Evolutionary conservation across 2,329 filamentous ascomycete species (phyloP), one percentile per base, ranked within the genome.

Genomic region (Apiospora saccharicola): DNA sequence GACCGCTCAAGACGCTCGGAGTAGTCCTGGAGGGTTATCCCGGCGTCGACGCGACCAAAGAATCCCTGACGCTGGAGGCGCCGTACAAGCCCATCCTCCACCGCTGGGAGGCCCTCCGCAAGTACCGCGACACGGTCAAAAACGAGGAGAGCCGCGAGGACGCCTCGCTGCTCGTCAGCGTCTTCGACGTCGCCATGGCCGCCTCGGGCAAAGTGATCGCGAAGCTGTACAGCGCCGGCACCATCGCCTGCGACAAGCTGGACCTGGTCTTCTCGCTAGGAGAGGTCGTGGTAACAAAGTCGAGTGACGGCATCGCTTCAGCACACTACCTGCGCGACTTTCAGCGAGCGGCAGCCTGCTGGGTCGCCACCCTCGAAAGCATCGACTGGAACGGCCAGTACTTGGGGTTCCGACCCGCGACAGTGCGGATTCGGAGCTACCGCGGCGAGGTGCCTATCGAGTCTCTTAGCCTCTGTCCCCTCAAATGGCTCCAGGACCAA

Each of bases 261-360:
- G 30, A 61, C 19, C 30, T 37, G 30, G 53, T 34, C 30, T 61
- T 61, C 8, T 10, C 30, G 3, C 30, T n/a, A 0, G 53, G 53
- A 7, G 53, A 61, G 6, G n/a, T 61, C 53, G 53, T 61, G 8
- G 7, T 37, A 30, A 37, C 37, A 8, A 12, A 5, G 1, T 22
- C 53, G 2, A 41, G 37, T 7, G 30, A 2, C 7, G 53, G 53
- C 4, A 8, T 61, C 53, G 37, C 53, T 12, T 61, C 30, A 0
- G 53, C 53, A 13, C 30, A 61, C 19, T 61, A 61, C 53, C 26
- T 61, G 53, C 34, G 19, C 4, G 7, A 3, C 16, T 61, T 61
- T 19, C 1, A 22, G 3, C 7, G 4, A 3, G 19, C 1, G 0
- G 30, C 3, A 10, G 16, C 6, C 30, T 3, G 0, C 1, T 61